Conservation (phyloP, 139 green algal species). For the Deuterostichococcus epilithicus region DNA sequence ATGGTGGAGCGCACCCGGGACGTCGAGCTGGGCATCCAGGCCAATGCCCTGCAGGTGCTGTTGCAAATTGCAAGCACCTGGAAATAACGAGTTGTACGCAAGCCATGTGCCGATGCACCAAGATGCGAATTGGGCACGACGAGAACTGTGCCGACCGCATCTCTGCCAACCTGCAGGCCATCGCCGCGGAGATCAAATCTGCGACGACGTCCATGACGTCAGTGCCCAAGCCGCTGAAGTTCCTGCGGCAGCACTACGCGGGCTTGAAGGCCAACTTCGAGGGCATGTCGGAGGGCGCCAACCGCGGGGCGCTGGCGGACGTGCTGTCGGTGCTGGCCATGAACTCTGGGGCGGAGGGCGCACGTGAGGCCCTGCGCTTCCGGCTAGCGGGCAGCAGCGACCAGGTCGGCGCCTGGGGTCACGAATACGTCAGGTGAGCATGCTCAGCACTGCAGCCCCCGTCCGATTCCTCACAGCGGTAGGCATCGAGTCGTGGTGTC, state of each 20-base stretch:
- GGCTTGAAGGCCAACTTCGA: slow-evolving; percentile 66
- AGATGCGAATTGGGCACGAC: slow-evolving; percentile 2
- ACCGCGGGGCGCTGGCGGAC: slow-evolving; percentile 75
- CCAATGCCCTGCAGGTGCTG: slow-evolving; percentile 58
- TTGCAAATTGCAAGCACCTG: slow-evolving; percentile 37
- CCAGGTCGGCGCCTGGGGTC: slow-evolving; percentile 80
- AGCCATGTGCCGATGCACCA: not conserved
- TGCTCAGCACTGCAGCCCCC: too few species aligned
- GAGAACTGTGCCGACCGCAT: not conserved
- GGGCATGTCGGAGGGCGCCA: slow-evolving; percentile 40
- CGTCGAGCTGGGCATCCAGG: slow-evolving; percentile 54
- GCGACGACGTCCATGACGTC: slow-evolving; percentile 96
- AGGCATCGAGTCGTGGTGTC: too few species aligned
- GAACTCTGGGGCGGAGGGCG: slow-evolving; percentile 71
- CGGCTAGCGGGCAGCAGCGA: slow-evolving; percentile 42
- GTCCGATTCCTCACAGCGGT: too few species aligned
- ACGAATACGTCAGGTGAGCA: slow-evolving; percentile 87
- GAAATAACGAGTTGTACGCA: slow-evolving; percentile 38
- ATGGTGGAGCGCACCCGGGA: slow-evolving; percentile 77
- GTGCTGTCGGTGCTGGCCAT: slow-evolving; percentile 94
- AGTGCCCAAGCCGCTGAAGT: slow-evolving; percentile 98
- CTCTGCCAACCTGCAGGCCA: not conserved
- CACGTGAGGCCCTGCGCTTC: slow-evolving; percentile 81
- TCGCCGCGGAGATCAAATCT: slow-evolving; percentile 58
- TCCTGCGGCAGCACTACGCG: slow-evolving; percentile 85